Evolutionary conservation across 2,329 filamentous ascomycete genomes (phyloP), one percentile per base, ranked within the genome.

Genomic region (Cladophialophora carrionii): DNA sequence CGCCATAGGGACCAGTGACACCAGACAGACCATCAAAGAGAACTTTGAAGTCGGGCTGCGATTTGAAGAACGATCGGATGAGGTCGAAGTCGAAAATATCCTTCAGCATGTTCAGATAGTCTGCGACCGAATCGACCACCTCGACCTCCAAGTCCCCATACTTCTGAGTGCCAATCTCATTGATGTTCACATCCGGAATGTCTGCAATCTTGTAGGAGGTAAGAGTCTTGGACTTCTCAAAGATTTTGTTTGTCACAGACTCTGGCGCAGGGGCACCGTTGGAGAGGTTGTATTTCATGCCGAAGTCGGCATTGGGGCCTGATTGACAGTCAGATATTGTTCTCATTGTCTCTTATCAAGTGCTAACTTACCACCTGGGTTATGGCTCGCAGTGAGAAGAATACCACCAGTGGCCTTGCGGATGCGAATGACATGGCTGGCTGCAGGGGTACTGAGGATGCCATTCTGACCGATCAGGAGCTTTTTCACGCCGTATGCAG

Each of bases 241-340:
- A 98, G 78, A 99, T 98, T 83, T 96, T 96, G 87, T 99, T 96
- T 72, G 95, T 99, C 71, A 99, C 91, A 61, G 90, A 89, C 80
- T 99, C 95, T 65, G 95, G 95, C 63, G 95, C 95, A 51, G 95
- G 95, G 63, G 93, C 95, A 73, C 95, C 95, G 76, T 99, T 98
- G 78, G 92, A 84, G 65, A 99, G 85, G 85, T 99, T 99, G 87
- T 99, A 99, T 84, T 99, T 99, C 88, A 99, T 99, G 73, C 95
- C 95, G 74, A 99, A 99, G 81, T 99, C 95, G 77, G 95, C 90
- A 73, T 87, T 90, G 68, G 95, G 95, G 58, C 93, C 92, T 96
- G 72, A 6, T 24, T 41, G 60, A 31, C 48, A 4, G 64, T 71
- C 56, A 71, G 63, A 43, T 26, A 17, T 46, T 26, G 43, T 17